Percentiles rank a stretch among this genome's conserved stretches.
phyloP scores from a whole-genome alignment of 306 rosid genomes.

The Cucumis cinereus region DNA sequence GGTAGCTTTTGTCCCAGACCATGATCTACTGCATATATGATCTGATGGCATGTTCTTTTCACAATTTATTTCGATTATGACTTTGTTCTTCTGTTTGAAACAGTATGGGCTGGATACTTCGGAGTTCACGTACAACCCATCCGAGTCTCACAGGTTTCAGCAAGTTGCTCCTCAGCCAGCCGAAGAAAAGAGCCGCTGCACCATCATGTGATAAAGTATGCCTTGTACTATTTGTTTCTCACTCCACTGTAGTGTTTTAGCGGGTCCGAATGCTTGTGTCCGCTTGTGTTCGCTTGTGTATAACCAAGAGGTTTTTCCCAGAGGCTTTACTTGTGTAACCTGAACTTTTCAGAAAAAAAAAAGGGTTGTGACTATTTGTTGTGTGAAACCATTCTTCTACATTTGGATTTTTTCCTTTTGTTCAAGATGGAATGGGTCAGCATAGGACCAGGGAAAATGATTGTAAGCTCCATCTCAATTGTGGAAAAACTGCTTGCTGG shows the following conservation, averaged over 20 bases:
- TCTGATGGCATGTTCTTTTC: neutral
- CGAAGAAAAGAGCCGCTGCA: slow-evolving; percentile 88
- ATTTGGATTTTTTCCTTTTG: neutral
- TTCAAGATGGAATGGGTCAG: slow-evolving; percentile 6
- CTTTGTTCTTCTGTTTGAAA: neutral
- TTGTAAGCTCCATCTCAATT: neutral
- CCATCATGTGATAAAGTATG: slow-evolving; percentile 51
- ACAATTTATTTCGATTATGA: neutral
- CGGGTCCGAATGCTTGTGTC: slow-evolving; percentile 9
- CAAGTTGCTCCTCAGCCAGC: slow-evolving; percentile 62
- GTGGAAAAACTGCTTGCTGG: neutral
- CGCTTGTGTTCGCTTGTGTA: slow-evolving; percentile 20
- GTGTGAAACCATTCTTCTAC: slow-evolving; percentile 17
- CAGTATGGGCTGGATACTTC: slow-evolving; percentile 99
- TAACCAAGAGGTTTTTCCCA: slow-evolving; percentile 18
- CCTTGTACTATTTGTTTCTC: slow-evolving; percentile 7
- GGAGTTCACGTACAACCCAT: slow-evolving; percentile 91
- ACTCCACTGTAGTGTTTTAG: neutral
- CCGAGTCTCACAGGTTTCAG: slow-evolving; percentile 67
- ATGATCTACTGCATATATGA: neutral
- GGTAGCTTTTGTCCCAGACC: neutral
- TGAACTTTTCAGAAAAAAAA: neutral
- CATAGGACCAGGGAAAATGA: neutral
- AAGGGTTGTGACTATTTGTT: slow-evolving; percentile 14
- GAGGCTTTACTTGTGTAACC: slow-evolving; percentile 11